Evolutionary conservation across 106 monocot species (phyloP), one percentile per base, ranked within the genome.

Genomic region (Chionographis japonica): DNA sequence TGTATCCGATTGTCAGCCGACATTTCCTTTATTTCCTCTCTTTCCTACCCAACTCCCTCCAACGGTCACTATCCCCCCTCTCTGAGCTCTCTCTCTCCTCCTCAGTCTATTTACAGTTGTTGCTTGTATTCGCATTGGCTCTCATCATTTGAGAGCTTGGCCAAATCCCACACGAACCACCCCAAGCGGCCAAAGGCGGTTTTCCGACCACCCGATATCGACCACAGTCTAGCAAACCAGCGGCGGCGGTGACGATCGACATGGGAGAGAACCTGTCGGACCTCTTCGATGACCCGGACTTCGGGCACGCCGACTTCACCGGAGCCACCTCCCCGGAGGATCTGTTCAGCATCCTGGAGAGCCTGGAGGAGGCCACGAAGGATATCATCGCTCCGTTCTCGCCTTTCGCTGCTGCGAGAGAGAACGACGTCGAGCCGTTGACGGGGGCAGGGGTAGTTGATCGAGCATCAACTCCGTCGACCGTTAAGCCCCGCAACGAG

Each of bases 271-370:
- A 46, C 60, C 67, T 89, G n/a, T 59, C 76, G 0, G 82, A 82
- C 20, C 66, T 85, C 39, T 85, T 89, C 59, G 72, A 82, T 3
- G 73, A 74, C 15, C 3, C 72, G 4, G 76, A 74, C 39, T 80
- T 82, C 50, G 36, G 73, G n/a, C 40, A 19, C 63, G n/a, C 64
- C 11, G 56, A 42, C 58, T 72, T 70, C 12, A 42, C 54, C 50
- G 63, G 78, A 38, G 57, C 58, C 51, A 17, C 83, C n/a, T 84
- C 75, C 18, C 85, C 82, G 5, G 93, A 84, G 36, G 77, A 81
- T 74, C 75, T 94, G 35, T 87, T 90, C 69, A 84, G 84, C 74
- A 77, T 94, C 42, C 16, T 94, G 65, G 84, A 82, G 54, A 72
- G 56, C 0, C 60, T 89, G 6, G 83, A 86, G 39, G 80, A 83